phyloP scores from a whole-genome alignment of 2,329 filamentous ascomycete species.

The Emergomyces pasteurianus region DNA sequence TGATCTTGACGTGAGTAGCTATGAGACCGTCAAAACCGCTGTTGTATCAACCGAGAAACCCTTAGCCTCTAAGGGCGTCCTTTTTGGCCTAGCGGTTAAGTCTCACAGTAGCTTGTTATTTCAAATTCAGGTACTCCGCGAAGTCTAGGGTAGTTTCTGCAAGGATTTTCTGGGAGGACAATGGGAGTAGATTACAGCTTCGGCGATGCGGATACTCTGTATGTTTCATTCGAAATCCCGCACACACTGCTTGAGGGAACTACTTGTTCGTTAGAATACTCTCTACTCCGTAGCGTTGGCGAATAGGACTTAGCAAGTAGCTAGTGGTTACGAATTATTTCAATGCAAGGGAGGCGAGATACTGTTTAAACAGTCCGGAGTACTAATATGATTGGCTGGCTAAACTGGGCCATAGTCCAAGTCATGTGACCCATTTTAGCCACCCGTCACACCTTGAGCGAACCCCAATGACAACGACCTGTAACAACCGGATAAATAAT shows the following conservation, averaged over 20 bases:
- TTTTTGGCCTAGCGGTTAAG: no score
- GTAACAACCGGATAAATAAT: not conserved
- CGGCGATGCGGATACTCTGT: conserved; percentile 47
- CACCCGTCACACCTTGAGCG: not conserved
- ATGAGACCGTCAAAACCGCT: no score
- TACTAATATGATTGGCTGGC: not conserved
- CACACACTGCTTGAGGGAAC: conserved; percentile 19
- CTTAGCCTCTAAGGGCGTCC: no score
- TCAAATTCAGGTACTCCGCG: conserved; percentile 40
- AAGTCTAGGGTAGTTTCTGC: conserved; percentile 20
- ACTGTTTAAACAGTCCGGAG: not conserved
- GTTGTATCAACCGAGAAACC: no score
- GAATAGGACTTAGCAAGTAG: conserved; percentile 2
- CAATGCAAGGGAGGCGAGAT: not conserved
- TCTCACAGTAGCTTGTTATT: conserved; percentile 13
- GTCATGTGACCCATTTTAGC: not conserved
- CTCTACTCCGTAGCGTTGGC: not conserved
- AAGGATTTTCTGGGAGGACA: not conserved
- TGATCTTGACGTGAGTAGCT: conserved; percentile 11
- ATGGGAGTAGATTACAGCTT: conserved; percentile 25
- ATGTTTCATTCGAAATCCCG: conserved; percentile 54
- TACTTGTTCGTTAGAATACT: not conserved
- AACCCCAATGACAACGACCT: not conserved
- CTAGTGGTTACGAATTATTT: conserved; percentile 1
- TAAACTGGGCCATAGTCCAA: no score